Percentiles rank a stretch among this genome's conserved stretches.
phyloP scores from a whole-genome alignment of 2,329 filamentous ascomycete species.

The Diaporthe aspalathi region DNA sequence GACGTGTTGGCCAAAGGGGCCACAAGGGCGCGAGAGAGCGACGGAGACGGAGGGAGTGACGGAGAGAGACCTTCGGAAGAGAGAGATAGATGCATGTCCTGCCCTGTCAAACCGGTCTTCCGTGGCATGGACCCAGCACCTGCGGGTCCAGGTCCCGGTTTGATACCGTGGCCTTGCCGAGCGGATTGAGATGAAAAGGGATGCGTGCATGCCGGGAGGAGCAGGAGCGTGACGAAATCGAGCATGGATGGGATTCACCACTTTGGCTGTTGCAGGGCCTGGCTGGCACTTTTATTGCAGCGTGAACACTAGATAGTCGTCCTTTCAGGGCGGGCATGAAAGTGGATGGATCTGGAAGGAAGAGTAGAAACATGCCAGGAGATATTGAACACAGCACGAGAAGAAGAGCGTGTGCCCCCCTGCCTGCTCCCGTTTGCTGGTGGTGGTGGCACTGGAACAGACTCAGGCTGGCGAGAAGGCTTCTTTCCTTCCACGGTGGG shows the following conservation, averaged over 20 bases:
- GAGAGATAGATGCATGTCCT: neutral
- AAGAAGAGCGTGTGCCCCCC: too few species aligned
- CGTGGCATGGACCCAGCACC: slow-evolving; percentile 17
- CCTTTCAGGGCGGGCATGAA: slow-evolving; percentile 9
- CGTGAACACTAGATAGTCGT: slow-evolving; percentile 10
- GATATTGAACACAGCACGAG: too few species aligned
- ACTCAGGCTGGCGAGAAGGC: slow-evolving; percentile 16
- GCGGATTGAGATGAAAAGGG: slow-evolving; percentile 23
- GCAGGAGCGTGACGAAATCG: slow-evolving; percentile 30
- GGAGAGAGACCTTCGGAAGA: too few species aligned
- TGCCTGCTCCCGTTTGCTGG: too few species aligned
- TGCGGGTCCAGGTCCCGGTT: slow-evolving; percentile 31
- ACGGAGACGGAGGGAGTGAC: neutral
- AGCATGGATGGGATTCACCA: slow-evolving; percentile 25
- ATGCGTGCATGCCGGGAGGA: slow-evolving; percentile 21
- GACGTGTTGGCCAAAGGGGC: too few species aligned
- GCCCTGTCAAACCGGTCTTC: slow-evolving; percentile 12
- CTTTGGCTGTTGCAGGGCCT: slow-evolving; percentile 10
- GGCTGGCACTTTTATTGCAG: slow-evolving; percentile 29
- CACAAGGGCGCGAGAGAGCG: too few species aligned
- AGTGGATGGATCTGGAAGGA: neutral
- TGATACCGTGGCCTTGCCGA: slow-evolving; percentile 28
- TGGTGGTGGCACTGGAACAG: neutral
- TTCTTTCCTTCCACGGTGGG: slow-evolving; percentile 31
- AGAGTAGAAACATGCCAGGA: too few species aligned